A percentile compares a stretch with the other conserved stretches of the same genome.
phyloP scores from a whole-genome alignment of 257 asterid genomes.

The Solanum peruvianum region DNA sequence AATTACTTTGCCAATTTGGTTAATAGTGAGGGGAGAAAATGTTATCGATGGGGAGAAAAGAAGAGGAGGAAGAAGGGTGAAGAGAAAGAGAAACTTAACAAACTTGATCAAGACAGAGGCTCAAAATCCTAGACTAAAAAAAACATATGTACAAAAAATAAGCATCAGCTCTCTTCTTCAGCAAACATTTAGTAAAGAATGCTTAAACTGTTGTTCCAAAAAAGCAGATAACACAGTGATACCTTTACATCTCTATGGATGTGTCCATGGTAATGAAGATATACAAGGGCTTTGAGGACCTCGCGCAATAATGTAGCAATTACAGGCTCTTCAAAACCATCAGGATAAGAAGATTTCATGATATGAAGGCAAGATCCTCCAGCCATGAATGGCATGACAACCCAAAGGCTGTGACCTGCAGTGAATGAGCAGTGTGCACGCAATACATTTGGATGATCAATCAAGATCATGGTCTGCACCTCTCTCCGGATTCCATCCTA shows the following conservation, averaged over 20 bases:
- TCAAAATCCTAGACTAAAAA: background rate
- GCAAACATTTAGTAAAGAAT: background rate
- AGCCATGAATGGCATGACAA: conserved; percentile 96
- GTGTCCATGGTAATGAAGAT: conserved; percentile 92
- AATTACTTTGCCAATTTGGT: background rate
- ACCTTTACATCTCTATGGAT: conserved; percentile 99
- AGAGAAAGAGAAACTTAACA: background rate
- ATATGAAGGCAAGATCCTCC: conserved; percentile 98
- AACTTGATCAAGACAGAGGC: background rate
- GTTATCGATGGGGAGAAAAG: background rate
- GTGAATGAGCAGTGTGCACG: conserved; percentile 96
- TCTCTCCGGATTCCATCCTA: conserved; percentile 98
- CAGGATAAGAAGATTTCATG: conserved; percentile 78
- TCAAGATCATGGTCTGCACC: conserved; percentile 85
- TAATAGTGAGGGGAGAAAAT: background rate
- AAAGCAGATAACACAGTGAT: background rate
- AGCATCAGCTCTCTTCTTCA: background rate
- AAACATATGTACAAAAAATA: background rate
- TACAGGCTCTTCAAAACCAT: conserved; percentile 97
- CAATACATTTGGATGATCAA: conserved; percentile 80
- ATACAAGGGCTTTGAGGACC: conserved; percentile 95
- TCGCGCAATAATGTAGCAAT: conserved; percentile 79
- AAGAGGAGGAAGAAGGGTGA: background rate
- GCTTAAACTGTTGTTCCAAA: background rate
- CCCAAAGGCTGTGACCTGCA: conserved; percentile 82